Base-by-base conservation (phyloP, 768 basidiomycete genomes). In the Mycena crocata region DNA sequence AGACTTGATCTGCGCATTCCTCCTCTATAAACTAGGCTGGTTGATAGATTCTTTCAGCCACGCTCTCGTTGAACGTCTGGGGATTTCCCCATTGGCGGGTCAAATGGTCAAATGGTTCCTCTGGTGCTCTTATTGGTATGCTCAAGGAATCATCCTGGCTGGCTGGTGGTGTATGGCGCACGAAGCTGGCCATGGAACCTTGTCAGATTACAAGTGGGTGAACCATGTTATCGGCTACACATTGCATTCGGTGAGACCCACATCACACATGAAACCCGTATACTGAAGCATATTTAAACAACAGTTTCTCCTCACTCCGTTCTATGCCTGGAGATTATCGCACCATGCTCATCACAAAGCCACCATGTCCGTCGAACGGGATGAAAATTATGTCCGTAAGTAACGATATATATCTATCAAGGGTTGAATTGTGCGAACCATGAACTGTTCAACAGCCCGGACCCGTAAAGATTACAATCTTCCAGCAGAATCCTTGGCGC, bases 241-340 rank as follows among this genome's bases (percentile, higher is more conserved):
- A 40, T 42, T 44, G 24, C 63, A 88, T 23, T 87, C 85, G 9
- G 74, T 82, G 2, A 74, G 23, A 9, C 19, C 15, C 23, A 35
- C 1, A 26, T n/a, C 76, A 57, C 62, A 72, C 5, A 70, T 71
- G 83, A n/a, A 86, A 84, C 71, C 17, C 66, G 75, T 30, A 63
- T 85, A 9, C 71, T 86, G 51, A 57, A 73, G 9, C 77, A 84
- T 17, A 85, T 86, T 70, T n/a, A 81, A 82, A 2, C 30, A 2
- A 35, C 15, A 66, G 64, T 83, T 81, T 58, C 78, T 85, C n/a
- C 72, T 85, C 44, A 87, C 87, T 73, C 84, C 86, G 70, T 85
- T 90, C 81, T 79, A 88, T 83, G 78, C 90, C 77, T 90, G 92
- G 92, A 83, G 86, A 69, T 77, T 88, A 72, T 91, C 87, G 54